Percentiles rank a stretch among this genome's conserved stretches.
phyloP scores from a whole-genome alignment of 371 early-diverging fungal species.

The Mortierella sp. region DNA sequence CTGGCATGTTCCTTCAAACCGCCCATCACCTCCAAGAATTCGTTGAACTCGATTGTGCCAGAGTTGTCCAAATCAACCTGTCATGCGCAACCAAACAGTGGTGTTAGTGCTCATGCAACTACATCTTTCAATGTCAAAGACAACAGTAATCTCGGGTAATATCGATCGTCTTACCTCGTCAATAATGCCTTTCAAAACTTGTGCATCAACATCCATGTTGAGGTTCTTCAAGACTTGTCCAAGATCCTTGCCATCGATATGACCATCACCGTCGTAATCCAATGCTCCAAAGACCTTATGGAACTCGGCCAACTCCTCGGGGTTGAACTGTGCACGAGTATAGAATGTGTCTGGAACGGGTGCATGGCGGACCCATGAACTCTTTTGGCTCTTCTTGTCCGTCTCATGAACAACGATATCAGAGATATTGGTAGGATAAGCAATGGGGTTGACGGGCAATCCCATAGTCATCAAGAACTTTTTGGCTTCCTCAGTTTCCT shows the following conservation, averaged over 20 bases:
- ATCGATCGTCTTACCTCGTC: conserved; percentile 28
- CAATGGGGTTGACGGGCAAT: conserved; percentile 60
- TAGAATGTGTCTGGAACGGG: conserved; percentile 58
- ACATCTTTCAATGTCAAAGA: neutral
- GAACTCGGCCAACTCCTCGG: conserved; percentile 76
- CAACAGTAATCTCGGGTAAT: neutral
- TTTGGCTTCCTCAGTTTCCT: conserved; percentile 78
- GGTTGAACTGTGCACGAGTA: conserved; percentile 75
- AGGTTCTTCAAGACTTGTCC: conserved; percentile 55
- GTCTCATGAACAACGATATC: conserved; percentile 19
- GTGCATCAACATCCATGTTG: conserved; percentile 49
- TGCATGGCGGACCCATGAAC: conserved; percentile 29
- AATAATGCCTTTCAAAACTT: conserved; percentile 52
- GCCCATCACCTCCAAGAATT: conserved; percentile 78
- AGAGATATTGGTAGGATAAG: conserved; percentile 35
- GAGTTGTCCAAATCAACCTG: conserved; percentile 60
- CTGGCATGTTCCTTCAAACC: conserved; percentile 66
- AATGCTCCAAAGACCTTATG: conserved; percentile 68
- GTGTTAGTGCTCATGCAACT: no score
- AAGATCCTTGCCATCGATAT: conserved; percentile 61
- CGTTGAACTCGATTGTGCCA: conserved; percentile 75
- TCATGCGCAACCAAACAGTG: neutral
- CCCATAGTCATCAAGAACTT: conserved; percentile 93
- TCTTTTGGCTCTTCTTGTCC: conserved; percentile 25
- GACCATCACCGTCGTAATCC: conserved; percentile 73